Evolutionary conservation across 2,329 filamentous ascomycete genomes (phyloP).

Genomic region (Emmonsia crescens): DNA sequence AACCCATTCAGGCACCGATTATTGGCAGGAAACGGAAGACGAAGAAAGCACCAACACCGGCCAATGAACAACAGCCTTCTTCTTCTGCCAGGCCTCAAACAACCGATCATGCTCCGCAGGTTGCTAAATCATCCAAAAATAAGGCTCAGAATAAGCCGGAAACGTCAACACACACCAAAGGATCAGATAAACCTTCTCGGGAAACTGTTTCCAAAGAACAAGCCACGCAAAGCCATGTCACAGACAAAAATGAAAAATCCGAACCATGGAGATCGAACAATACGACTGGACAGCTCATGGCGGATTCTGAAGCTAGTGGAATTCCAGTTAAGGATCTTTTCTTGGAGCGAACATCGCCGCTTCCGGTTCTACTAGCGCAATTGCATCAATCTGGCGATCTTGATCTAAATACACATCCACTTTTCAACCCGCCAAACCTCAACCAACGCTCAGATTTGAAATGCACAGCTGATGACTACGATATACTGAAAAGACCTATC

Average conservation of each 20-base stretch:
- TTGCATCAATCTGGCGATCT: constrained; percentile 28
- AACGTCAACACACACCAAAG: neutral
- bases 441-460: constrained; percentile 34
- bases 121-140: constrained; percentile 1
- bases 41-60: constrained; percentile 32
- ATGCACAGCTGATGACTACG: constrained; percentile 30
- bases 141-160: constrained; percentile 4
- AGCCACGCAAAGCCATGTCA: constrained; percentile 2
- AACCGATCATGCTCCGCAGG: neutral
- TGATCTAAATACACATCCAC: constrained; percentile 28
- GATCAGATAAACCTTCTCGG: constrained; percentile 8
- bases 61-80: neutral
- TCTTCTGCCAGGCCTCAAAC: constrained; percentile 6
- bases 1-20: constrained; percentile 49
- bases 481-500: constrained; percentile 27
- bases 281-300: constrained; percentile 29
- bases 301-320: constrained; percentile 27
- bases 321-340: constrained; percentile 31
- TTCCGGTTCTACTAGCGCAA: constrained; percentile 29
- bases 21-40: constrained; percentile 52
- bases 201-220: constrained; percentile 18
- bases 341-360: constrained; percentile 27
- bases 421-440: constrained; percentile 33
- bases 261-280: constrained; percentile 31
- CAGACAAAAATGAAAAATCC: constrained; percentile 12